Evolutionary conservation across 306 rosid species (phyloP).

Genomic region (Sechiopsis laciniata): DNA sequence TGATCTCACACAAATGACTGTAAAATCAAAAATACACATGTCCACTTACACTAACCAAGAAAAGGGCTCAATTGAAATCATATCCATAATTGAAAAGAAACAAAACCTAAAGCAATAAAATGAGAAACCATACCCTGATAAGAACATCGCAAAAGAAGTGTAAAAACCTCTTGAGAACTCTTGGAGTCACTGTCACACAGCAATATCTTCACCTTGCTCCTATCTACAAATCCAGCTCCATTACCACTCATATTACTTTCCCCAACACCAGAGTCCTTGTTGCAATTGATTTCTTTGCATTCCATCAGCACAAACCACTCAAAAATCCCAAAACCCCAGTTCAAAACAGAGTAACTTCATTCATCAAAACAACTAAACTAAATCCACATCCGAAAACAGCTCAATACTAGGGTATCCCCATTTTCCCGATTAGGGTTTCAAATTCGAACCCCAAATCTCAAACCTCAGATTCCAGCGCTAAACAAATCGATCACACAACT

Average conservation of each 20-base stretch:
- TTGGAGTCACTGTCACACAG: slow-evolving; percentile 70
- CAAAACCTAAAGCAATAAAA: not conserved
- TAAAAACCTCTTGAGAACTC: slow-evolving; percentile 64
- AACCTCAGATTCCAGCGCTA: slow-evolving; percentile 24
- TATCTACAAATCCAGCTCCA: slow-evolving; percentile 75
- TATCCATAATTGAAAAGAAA: not conserved
- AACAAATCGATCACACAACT: slow-evolving; percentile 11
- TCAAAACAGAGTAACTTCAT: not conserved
- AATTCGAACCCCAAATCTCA: slow-evolving; percentile 11
- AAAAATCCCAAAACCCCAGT: slow-evolving; percentile 11
- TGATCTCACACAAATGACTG: slow-evolving; percentile 72
- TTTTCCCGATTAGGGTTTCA: slow-evolving; percentile 12
- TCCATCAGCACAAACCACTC: slow-evolving; percentile 37
- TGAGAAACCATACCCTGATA: slow-evolving; percentile 53
- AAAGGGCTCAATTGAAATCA: not conserved
- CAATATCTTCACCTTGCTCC: slow-evolving; percentile 86
- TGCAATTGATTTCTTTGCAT: slow-evolving; percentile 44
- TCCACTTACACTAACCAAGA: not conserved
- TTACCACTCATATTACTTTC: slow-evolving; percentile 34
- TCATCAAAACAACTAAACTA: slow-evolving; percentile 4
- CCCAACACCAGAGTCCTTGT: slow-evolving; percentile 33
- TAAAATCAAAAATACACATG: not conserved
- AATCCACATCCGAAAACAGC: not conserved
- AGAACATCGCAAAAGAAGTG: slow-evolving; percentile 78
- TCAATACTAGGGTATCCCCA: slow-evolving; percentile 27